Base-by-base conservation (phyloP, 208 protist genomes). In the Acanthamoeba healyi region DNA sequence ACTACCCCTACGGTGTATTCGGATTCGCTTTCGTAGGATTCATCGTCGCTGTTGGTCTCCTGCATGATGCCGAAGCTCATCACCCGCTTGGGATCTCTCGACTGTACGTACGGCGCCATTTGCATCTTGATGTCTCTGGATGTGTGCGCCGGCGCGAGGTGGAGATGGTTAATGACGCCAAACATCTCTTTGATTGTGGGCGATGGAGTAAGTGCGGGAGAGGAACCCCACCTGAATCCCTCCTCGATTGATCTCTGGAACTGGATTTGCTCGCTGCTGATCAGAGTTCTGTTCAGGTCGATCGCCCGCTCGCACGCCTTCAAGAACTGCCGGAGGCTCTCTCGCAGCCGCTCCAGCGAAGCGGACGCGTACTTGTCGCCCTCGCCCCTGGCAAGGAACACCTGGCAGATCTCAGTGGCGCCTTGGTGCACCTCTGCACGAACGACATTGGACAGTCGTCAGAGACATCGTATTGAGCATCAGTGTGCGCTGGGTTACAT, bases 301-400 rank as follows among this genome's bases (percentile, higher is more conserved):
- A 93, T 51, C 22, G 89, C 89, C 29, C 49, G 63, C 17, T 77
- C 67, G 70, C 89, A 93, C 7, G 65, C 61, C 67, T 82, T 93
- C 22, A 93, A 29, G 49, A 93, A 93, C 46, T 93, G 67, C 5
- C 89, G 89, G 22, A 93, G 54, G 65, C 89, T 82, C 49, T 93
- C 89, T 4, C 89, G 34, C 0, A 93, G 67, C 19, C 67, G 42
- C 49, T 93, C 89, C 42, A 93, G 10, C 38, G 42, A 63, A 7
- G 61, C 63, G 32, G 89, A 44, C 32, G 38, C n/a, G 17, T 93
- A 93, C 36, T 93, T 93, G 34, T 93, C 63, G 36, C 70, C 88
- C 65, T 93, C 88, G n/a, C 88, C 88, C 32, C 38, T 54, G 14
- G 40, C 88, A 9, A 93, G 44, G 88, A 93, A 93, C 88, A 63